Evolutionary conservation across 2,329 filamentous ascomycete genomes (phyloP).

Genomic region (Colletotrichum incanum): DNA sequence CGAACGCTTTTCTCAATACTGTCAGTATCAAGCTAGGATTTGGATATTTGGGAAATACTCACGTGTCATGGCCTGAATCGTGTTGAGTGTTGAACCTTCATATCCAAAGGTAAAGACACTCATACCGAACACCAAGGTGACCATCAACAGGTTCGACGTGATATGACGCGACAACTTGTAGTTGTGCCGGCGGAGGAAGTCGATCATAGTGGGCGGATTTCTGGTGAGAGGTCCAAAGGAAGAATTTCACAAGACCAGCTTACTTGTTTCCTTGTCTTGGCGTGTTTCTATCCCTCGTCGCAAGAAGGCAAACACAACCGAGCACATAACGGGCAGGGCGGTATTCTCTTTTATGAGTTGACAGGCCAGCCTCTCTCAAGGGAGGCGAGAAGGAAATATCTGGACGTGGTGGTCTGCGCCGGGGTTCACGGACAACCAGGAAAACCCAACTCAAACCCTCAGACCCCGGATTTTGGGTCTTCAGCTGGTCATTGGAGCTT

Average conservation of each 20-base stretch:
- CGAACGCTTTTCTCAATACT: slow-evolving; percentile 31
- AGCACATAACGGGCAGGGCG: not conserved
- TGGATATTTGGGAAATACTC: not conserved
- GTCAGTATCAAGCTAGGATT: not conserved
- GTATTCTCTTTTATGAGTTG: slow-evolving; percentile 37
- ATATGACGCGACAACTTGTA: slow-evolving; percentile 43
- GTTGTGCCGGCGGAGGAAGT: slow-evolving; percentile 42
- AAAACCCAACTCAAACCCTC: slow-evolving; percentile 25
- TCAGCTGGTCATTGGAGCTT: slow-evolving; percentile 12
- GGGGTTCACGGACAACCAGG: slow-evolving; percentile 31
- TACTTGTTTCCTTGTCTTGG: slow-evolving; percentile 29
- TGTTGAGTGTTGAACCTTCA: slow-evolving; percentile 45
- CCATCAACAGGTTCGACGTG: slow-evolving; percentile 44
- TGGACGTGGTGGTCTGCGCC: slow-evolving; percentile 2
- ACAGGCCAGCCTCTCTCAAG: not conserved
- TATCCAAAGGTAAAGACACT: slow-evolving; percentile 47
- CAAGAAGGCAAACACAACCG: no score
- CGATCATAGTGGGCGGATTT: slow-evolving; percentile 35
- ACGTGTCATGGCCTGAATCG: slow-evolving; percentile 46
- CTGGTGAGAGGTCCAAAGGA: slow-evolving; percentile 39
- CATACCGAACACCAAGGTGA: slow-evolving; percentile 44
- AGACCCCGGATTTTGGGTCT: slow-evolving; percentile 8
- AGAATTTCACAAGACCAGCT: slow-evolving; percentile 34
- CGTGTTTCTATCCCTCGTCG: slow-evolving; percentile 12
- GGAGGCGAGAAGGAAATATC: not conserved